Conservation (phyloP, 805 yeast species). For the Pachysolen tannophilus region DNA sequence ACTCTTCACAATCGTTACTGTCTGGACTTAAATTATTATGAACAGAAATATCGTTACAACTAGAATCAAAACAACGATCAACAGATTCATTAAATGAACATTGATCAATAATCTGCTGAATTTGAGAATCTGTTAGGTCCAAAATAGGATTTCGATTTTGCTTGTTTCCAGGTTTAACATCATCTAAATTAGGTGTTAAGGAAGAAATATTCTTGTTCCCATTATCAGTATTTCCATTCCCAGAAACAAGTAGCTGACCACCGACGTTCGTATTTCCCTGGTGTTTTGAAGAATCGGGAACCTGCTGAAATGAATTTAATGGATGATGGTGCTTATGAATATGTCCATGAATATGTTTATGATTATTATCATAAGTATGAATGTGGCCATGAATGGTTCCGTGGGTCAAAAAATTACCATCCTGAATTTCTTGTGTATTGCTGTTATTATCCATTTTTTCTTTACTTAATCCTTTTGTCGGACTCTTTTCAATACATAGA, state of each 20-base stretch:
- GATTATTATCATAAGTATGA: constrained; percentile 8
- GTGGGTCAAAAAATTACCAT: constrained; percentile 7
- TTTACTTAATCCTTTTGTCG: too few species aligned
- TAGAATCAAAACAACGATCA: constrained; percentile 5
- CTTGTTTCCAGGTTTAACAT: neutral
- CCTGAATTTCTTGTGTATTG: too few species aligned
- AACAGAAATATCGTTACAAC: neutral
- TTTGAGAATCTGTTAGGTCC: constrained; percentile 7
- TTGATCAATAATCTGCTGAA: constrained; percentile 9
- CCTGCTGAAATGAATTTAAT: constrained; percentile 5
- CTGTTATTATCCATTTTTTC: too few species aligned
- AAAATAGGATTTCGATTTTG: neutral
- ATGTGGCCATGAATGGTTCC: constrained; percentile 9
- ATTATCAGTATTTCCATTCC: neutral
- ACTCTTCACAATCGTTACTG: neutral
- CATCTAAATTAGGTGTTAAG: neutral
- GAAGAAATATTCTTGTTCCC: too few species aligned
- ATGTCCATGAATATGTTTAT: constrained; percentile 11
- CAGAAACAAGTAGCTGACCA: neutral
- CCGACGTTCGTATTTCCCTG: too few species aligned
- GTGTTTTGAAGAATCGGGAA: too few species aligned
- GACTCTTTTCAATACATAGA: too few species aligned
- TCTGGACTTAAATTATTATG: neutral
- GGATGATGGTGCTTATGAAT: constrained; percentile 10
- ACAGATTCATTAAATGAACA: constrained; percentile 4